phyloP scores from a whole-genome alignment of 2,329 filamentous ascomycete genomes.

The Aphanoascus verrucosus region DNA sequence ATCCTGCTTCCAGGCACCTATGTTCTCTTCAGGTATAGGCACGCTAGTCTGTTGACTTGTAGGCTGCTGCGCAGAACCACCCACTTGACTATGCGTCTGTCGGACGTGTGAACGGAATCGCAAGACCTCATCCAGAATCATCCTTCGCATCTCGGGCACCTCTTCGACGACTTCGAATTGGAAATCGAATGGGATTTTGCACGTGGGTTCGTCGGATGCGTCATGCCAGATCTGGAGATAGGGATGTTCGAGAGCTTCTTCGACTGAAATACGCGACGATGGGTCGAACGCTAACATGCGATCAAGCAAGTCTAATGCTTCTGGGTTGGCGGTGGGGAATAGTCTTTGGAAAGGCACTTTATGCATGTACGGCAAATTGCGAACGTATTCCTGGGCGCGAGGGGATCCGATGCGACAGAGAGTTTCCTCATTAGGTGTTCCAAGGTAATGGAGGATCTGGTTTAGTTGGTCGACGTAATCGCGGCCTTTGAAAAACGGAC shows the following conservation, averaged over 20 bases:
- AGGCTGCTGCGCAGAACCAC: conserved; percentile 29
- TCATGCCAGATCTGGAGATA: conserved; percentile 99
- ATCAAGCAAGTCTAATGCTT: conserved; percentile 89
- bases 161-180: conserved; percentile 97
- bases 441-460: conserved; percentile 96
- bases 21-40: conserved; percentile 52
- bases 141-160: conserved; percentile 84
- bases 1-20: conserved; percentile 45
- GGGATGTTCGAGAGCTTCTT: conserved; percentile 88
- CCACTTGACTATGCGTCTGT: conserved; percentile 36
- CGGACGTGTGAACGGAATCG: conserved; percentile 62
- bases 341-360: conserved; percentile 82
- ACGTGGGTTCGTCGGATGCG: conserved; percentile 85
- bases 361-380: conserved; percentile 87
- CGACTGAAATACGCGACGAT: conserved; percentile 81
- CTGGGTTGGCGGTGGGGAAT: conserved; percentile 90
- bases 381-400: conserved; percentile 93
- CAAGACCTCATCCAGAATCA: conserved; percentile 92
- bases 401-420: conserved; percentile 87
- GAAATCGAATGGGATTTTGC: conserved; percentile 93
- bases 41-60: conserved; percentile 39
- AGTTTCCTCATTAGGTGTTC: conserved; percentile 91
- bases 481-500: conserved; percentile 97
- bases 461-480: conserved; percentile 99
- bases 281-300: conserved; percentile 97